phyloP scores from a whole-genome alignment of 805 yeast genomes.

The Wickerhamomyces chaumierensis region DNA sequence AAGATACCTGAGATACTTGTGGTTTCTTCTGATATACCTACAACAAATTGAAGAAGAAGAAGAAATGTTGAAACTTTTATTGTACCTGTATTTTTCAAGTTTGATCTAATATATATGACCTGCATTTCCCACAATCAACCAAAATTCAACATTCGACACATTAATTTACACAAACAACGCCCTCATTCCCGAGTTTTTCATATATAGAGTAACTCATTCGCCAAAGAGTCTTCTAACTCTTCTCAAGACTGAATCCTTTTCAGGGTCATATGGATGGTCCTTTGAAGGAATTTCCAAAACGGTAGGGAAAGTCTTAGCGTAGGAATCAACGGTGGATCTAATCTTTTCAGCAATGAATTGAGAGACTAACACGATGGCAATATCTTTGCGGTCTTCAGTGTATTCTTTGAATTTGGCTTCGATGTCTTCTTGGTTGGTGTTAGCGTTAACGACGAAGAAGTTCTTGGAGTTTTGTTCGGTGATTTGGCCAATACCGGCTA shows the following conservation, averaged over 20 bases:
- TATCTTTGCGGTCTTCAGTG: slow-evolving; percentile 69
- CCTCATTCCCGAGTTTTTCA: too few species aligned
- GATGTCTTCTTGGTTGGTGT: slow-evolving; percentile 67
- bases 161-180: too few species aligned
- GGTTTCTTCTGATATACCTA: too few species aligned
- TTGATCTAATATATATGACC: slow-evolving; percentile 11
- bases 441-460: slow-evolving; percentile 68
- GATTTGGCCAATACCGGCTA: slow-evolving; percentile 93
- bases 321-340: slow-evolving; percentile 70
- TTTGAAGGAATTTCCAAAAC: slow-evolving; percentile 94
- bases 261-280: slow-evolving; percentile 97
- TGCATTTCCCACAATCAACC: slow-evolving; percentile 6
- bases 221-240: slow-evolving; percentile 94
- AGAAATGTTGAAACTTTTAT: too few species aligned
- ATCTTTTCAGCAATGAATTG: slow-evolving; percentile 92
- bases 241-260: slow-evolving; percentile 89
- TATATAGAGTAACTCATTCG: slow-evolving; percentile 34
- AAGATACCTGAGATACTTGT: too few species aligned
- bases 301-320: slow-evolving; percentile 90
- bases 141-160: not conserved
- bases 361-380: slow-evolving; percentile 86
- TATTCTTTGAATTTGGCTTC: slow-evolving; percentile 65
- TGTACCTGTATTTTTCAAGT: not conserved
- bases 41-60: too few species aligned
- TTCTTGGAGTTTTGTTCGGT: slow-evolving; percentile 52